Percentiles rank a stretch among this genome's conserved stretches.
Conservation (phyloP, 108 stramenopile genomes). For the Seminavis robusta region DNA sequence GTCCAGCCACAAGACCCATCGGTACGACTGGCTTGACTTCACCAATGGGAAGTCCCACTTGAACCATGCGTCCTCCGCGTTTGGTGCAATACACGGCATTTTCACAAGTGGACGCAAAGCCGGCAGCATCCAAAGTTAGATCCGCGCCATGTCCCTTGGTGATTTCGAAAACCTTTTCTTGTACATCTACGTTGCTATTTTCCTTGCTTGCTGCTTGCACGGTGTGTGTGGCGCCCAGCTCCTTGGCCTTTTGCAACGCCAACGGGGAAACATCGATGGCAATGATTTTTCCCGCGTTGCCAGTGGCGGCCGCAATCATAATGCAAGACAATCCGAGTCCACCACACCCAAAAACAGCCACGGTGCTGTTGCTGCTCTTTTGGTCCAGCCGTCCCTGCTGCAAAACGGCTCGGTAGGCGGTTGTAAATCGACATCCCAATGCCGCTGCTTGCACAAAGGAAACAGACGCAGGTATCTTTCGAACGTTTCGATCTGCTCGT, state of each 20-base stretch:
- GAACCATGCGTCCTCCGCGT: slow-evolving; percentile 61
- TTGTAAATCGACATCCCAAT: slow-evolving; percentile 81
- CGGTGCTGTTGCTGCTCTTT: slow-evolving; percentile 1
- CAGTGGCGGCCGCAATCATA: slow-evolving; percentile 52
- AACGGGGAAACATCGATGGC: slow-evolving; percentile 64
- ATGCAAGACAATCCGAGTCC: slow-evolving; percentile 75
- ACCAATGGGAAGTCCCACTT: slow-evolving; percentile 75
- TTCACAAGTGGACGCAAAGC: slow-evolving; percentile 62
- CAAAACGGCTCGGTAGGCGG: slow-evolving; percentile 72
- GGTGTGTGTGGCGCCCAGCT: slow-evolving; percentile 57
- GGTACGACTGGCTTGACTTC: slow-evolving; percentile 39
- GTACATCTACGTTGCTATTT: slow-evolving; percentile 18
- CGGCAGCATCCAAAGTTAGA: slow-evolving; percentile 71
- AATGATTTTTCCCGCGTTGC: slow-evolving; percentile 27
- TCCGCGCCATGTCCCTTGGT: slow-evolving; percentile 56
- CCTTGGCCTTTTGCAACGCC: slow-evolving; percentile 54
- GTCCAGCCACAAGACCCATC: slow-evolving; percentile 71
- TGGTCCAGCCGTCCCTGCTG: slow-evolving; percentile 58
- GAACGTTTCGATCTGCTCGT: slow-evolving; percentile 61
- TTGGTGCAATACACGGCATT: slow-evolving; percentile 53
- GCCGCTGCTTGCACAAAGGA: slow-evolving; percentile 76
- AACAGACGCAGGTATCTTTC: slow-evolving; percentile 43
- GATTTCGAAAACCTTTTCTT: slow-evolving; percentile 23
- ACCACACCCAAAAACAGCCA: slow-evolving; percentile 70
- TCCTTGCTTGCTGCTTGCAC: slow-evolving; percentile 16